Evolutionary conservation across 2,329 filamentous ascomycete species (phyloP), one percentile per base, ranked within the genome.

Genomic region (Stachybotrys elegans): DNA sequence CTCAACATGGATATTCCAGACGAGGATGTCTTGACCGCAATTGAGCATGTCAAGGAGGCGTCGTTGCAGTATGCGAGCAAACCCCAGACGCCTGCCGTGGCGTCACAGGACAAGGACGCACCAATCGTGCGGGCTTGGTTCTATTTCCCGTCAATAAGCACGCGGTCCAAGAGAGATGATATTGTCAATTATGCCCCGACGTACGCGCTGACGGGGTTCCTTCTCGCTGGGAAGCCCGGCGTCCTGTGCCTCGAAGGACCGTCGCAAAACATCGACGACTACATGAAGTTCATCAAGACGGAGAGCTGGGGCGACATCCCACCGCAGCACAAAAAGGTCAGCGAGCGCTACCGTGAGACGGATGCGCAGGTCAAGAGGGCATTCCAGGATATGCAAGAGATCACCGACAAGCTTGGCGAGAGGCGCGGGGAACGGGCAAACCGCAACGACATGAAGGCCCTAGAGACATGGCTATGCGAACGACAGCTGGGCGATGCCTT

Each of bases 241-340:
- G 61, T 71, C 1, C 49, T 78, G 3, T 79, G 75, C 42, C 60
- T 78, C 0, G 75, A 79, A 54, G 75, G 75, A 8, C 56, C 43
- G 0, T 72, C 75, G 0, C 40, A 52, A 7, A 56, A 64, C 21
- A 69, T 82, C 3, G 78, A 82, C 44, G 71, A 70, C 9, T 82
- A 79, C 51, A 82, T 82, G 79, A 73, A 68, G 22, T 81, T 76
- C 45, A 81, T 82, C 61, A 81, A 81, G 59, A 81, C 76, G 6
- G 73, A 81, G 51, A 79, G 75, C 43, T 82, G 79, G 79, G 73
- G 76, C 0, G 78, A 82, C 56, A 81, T 82, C 6, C 79, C 79
- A 0, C 68, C 75, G 16, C 70, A 79, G 45, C 79, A 82, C 48
- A 82, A 82, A 51, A 82, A 82, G 51, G 78, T 82, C 29, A 79